phyloP scores from a whole-genome alignment of 441 rosid species.

The Populus hybrid region DNA sequence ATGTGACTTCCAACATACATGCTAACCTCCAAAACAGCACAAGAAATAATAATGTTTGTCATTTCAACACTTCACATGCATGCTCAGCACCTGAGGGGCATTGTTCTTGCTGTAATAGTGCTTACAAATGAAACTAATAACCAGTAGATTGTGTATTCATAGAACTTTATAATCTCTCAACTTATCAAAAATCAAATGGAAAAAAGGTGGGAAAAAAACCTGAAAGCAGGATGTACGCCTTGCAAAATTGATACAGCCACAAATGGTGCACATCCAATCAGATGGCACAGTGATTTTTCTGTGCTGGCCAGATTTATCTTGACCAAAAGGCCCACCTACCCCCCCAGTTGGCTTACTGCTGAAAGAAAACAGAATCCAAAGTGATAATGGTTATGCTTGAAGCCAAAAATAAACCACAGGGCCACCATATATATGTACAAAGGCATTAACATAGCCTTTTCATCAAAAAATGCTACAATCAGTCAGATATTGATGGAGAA shows the following conservation, averaged over 20 bases:
- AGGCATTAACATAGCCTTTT: background rate
- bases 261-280: constrained; percentile 94
- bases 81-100: background rate
- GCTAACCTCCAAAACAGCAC: background rate
- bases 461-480: background rate
- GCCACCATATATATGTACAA: background rate
- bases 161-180: background rate
- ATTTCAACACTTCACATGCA: background rate
- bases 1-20: background rate
- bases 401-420: background rate
- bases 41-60: background rate
- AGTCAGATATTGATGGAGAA: background rate
- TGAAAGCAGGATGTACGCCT: constrained; percentile 95
- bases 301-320: constrained; percentile 65
- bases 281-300: constrained; percentile 62
- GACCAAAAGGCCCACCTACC: constrained; percentile 61
- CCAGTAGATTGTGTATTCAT: background rate
- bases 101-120: background rate
- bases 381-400: constrained; percentile 22
- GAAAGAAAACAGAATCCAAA: constrained; percentile 38
- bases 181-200: background rate
- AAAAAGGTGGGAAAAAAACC: constrained; percentile 35
- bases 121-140: background rate
- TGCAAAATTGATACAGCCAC: constrained; percentile 94
- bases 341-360: constrained; percentile 89